These are phyloP conservation scores for Fistulina hepatica DNA, from an alignment of 1,284 basidiomycete species.

Conservation along the genomic window DNA sequence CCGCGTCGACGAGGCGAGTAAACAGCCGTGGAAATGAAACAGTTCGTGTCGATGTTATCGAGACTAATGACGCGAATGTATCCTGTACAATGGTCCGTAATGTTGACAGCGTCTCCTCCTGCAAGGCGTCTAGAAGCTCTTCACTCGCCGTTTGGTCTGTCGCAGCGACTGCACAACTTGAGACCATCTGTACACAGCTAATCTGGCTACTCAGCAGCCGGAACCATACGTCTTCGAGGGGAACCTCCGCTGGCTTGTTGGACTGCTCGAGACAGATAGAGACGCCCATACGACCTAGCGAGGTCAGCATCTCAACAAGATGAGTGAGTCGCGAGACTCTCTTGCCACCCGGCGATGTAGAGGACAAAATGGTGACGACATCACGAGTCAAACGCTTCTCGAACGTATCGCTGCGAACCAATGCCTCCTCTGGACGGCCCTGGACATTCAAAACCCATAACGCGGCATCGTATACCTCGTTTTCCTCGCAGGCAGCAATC, in stretches of 20 bases:
- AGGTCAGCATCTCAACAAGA: constrained; percentile 34
- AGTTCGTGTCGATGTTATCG: constrained; percentile 69
- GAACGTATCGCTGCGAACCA: constrained; percentile 55
- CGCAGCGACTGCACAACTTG: constrained; percentile 25
- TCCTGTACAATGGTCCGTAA: constrained; percentile 74
- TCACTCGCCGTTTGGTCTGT: neutral
- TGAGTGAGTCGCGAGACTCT: no score
- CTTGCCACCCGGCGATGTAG: no score
- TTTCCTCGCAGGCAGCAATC: constrained; percentile 54
- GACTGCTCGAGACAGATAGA: constrained; percentile 63
- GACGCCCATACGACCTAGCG: constrained; percentile 51
- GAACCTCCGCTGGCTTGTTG: constrained; percentile 31
- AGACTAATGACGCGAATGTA: constrained; percentile 78
- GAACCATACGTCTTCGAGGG: constrained; percentile 87
- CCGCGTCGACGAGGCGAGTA: constrained; percentile 75
- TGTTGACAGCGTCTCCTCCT: constrained; percentile 30
- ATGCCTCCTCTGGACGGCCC: constrained; percentile 54
- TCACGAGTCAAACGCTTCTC: constrained; percentile 44
- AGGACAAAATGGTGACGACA: constrained; percentile 31
- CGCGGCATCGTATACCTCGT: constrained; percentile 62
- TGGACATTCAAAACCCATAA: constrained; percentile 72
- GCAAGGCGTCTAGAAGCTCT: neutral
- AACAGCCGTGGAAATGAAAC: constrained; percentile 89
- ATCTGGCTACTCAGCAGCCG: constrained; percentile 75
- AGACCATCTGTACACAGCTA: constrained; percentile 63